Percentiles rank a stretch among this genome's conserved stretches.
These are phyloP conservation scores for Fusarium cicatricum DNA, from an alignment of 2,329 filamentous ascomycete genomes.

Conservation along the genomic window DNA sequence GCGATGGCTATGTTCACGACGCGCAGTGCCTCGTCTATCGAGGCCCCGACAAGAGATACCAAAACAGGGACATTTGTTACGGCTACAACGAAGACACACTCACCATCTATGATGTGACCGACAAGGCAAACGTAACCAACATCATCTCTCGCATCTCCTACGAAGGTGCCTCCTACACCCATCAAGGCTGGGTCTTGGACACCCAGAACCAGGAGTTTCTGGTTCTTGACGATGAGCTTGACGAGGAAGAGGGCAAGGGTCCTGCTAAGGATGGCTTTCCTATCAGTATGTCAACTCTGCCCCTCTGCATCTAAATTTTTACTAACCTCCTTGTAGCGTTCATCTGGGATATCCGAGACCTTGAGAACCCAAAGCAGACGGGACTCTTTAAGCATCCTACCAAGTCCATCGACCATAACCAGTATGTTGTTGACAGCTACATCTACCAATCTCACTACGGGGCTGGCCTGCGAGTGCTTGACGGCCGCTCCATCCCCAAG, in stretches of 20 bases:
- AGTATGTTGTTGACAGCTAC: conserved; percentile 55
- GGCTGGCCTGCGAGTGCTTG: conserved; percentile 55
- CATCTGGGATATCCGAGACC: conserved; percentile 58
- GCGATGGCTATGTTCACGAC: conserved; percentile 68
- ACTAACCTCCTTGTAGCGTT: too few species aligned
- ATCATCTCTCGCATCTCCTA: conserved; percentile 63
- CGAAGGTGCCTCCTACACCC: conserved; percentile 64
- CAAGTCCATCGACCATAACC: conserved; percentile 58
- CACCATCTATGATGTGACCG: conserved; percentile 62
- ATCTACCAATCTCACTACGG: conserved; percentile 61
- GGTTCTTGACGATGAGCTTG: conserved; percentile 62
- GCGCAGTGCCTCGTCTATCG: conserved; percentile 65
- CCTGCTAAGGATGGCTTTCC: conserved; percentile 54
- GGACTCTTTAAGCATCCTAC: conserved; percentile 53
- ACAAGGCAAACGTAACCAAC: conserved; percentile 54
- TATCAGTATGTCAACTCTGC: too few species aligned
- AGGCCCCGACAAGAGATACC: conserved; percentile 58
- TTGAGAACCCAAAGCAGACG: conserved; percentile 53
- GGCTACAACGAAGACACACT: conserved; percentile 63
- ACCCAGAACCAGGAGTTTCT: conserved; percentile 54
- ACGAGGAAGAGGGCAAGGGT: conserved; percentile 54
- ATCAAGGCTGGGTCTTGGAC: conserved; percentile 65
- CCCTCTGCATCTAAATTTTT: too few species aligned
- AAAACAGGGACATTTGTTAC: conserved; percentile 63
- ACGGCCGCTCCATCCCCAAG: conserved; percentile 46